Conservation (phyloP, 768 basidiomycete genomes). For the Collybia nuda region DNA sequence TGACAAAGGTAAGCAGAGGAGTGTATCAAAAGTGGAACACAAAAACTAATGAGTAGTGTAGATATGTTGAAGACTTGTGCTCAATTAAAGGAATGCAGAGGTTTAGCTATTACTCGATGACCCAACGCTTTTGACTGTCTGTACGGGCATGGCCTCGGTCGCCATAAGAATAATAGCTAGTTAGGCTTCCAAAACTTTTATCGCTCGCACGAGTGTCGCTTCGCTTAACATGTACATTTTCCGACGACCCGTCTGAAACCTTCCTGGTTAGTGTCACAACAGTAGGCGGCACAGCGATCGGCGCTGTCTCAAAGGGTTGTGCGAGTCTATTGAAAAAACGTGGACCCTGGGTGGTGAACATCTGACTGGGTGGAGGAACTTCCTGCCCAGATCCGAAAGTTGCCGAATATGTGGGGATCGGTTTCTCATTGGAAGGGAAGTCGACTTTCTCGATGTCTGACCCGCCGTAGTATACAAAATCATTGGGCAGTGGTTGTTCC, state of each 20-base stretch:
- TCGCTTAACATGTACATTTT: conserved; percentile 27
- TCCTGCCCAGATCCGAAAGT: conserved; percentile 33
- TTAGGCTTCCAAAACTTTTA: conserved; percentile 36
- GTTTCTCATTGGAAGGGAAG: conserved; percentile 56
- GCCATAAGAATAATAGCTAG: conserved; percentile 30
- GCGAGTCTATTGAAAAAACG: conserved; percentile 44
- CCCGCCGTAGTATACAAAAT: conserved; percentile 30
- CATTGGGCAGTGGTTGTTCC: conserved; percentile 46
- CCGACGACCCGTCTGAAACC: conserved; percentile 28
- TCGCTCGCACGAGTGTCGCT: conserved; percentile 38
- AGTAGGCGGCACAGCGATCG: conserved; percentile 28
- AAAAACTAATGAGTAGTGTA: conserved; percentile 2
- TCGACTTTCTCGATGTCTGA: conserved; percentile 56
- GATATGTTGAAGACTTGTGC: neutral
- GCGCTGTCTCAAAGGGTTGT: conserved; percentile 37
- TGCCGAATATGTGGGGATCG: conserved; percentile 55
- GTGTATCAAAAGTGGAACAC: neutral
- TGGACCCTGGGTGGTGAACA: conserved; percentile 42
- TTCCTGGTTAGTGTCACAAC: conserved; percentile 31
- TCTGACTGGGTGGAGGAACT: conserved; percentile 35
- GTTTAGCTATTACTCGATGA: conserved; percentile 49
- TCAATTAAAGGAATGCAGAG: conserved; percentile 2
- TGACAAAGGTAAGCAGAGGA: conserved; percentile 3
- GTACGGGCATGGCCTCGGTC: conserved; percentile 29
- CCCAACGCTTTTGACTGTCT: conserved; percentile 46